Percentiles rank a stretch among this genome's conserved stretches.
Evolutionary conservation across 192 early-diverging fungal genomes (phyloP).

Genomic region (Martensiomyces pterosporus): DNA sequence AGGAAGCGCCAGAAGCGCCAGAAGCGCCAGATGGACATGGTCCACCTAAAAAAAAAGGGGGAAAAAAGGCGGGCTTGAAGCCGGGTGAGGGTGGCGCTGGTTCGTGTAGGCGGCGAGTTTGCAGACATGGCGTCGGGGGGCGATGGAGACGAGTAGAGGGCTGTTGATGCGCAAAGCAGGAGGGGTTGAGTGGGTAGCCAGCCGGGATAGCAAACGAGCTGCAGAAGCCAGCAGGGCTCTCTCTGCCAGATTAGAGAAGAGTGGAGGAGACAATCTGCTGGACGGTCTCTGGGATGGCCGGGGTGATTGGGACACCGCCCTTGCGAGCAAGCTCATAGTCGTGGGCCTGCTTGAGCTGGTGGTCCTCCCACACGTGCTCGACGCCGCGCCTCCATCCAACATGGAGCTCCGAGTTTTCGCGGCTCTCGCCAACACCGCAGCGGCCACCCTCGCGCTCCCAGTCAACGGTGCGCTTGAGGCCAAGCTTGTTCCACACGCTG

Average conservation of each 20-base stretch:
- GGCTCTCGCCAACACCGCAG: slow-evolving; percentile 77
- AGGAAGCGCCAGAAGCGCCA: no score
- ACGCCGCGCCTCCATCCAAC: slow-evolving; percentile 49
- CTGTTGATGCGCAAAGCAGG: background rate
- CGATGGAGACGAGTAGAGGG: no score
- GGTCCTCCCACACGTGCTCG: slow-evolving; percentile 46
- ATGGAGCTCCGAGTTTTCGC: slow-evolving; percentile 34
- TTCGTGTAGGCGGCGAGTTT: background rate
- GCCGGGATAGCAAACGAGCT: background rate
- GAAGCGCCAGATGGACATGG: no score
- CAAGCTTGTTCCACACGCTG: slow-evolving; percentile 83
- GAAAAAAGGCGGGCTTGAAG: background rate
- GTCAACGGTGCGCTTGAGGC: slow-evolving; percentile 77
- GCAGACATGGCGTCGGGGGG: no score
- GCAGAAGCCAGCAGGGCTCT: no score
- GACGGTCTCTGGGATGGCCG: slow-evolving; percentile 42
- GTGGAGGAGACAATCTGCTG: slow-evolving; percentile 36
- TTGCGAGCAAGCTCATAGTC: slow-evolving; percentile 41
- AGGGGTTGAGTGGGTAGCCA: background rate
- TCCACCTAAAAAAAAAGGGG: no score
- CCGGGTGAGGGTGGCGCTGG: no score
- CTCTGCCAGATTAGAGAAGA: slow-evolving; percentile 9
- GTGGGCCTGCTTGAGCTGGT: slow-evolving; percentile 48
- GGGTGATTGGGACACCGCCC: slow-evolving; percentile 35
- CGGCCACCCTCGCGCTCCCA: slow-evolving; percentile 83